These are phyloP conservation scores for Pythium rishiriense DNA, from an alignment of 352 stramenopile genomes.

Conservation along the genomic window DNA sequence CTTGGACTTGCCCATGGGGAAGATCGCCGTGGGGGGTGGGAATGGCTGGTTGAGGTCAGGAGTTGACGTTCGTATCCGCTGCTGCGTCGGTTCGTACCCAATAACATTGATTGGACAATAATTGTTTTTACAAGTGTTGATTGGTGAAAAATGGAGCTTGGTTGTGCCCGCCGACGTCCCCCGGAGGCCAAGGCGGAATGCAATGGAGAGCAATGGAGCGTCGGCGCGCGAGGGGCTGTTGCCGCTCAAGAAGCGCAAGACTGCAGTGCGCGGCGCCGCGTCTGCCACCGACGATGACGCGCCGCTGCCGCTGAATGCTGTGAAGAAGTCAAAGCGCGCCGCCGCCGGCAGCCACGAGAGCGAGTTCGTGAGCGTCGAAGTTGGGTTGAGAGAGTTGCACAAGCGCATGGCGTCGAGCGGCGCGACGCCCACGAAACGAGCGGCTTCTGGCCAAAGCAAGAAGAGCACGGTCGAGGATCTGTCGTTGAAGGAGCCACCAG, in stretches of 20 bases:
- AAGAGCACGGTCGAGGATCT: too few species aligned
- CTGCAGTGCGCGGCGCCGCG: neutral
- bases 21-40: neutral
- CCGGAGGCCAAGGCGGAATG: conserved; percentile 5
- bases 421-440: conserved; percentile 14
- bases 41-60: conserved; percentile 19
- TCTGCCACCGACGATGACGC: conserved; percentile 6
- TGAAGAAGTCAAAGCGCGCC: conserved; percentile 25
- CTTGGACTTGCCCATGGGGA: conserved; percentile 28
- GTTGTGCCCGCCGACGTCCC: conserved; percentile 1
- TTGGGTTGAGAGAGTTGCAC: conserved; percentile 70
- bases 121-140: neutral
- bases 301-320: neutral
- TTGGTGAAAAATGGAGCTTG: conserved; percentile 17
- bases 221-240: neutral
- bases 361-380: conserved; percentile 76
- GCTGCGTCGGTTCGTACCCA: conserved; percentile 11
- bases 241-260: conserved; percentile 26
- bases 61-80: conserved; percentile 25
- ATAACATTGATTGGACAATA: conserved; percentile 9
- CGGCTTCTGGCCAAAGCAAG: neutral
- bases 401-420: conserved; percentile 42
- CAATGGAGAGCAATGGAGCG: conserved; percentile 26
- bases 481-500: neutral
- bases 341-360: conserved; percentile 28